phyloP scores from a whole-genome alignment of 1,139 yeast genomes.

The Pichia sp. region DNA sequence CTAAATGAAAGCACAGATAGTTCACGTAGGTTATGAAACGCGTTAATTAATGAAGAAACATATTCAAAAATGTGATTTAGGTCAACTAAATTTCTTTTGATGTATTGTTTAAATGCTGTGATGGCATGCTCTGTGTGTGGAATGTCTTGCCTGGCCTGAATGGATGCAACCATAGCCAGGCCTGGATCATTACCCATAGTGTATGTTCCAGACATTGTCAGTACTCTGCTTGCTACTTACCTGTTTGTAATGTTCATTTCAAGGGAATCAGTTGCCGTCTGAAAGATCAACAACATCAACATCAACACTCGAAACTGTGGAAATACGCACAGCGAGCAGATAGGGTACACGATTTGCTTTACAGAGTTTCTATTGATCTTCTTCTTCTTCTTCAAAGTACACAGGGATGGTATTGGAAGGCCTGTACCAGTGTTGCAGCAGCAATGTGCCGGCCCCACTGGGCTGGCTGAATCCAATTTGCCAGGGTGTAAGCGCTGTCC shows the following conservation, averaged over 20 bases:
- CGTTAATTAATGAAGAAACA: slow-evolving; percentile 50
- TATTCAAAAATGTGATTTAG: slow-evolving; percentile 47
- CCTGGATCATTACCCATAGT: slow-evolving; percentile 2
- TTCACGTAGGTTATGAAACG: slow-evolving; percentile 35
- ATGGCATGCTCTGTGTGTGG: slow-evolving; percentile 7
- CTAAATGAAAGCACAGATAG: slow-evolving; percentile 48
- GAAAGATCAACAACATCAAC: too few species aligned
- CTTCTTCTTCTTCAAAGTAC: slow-evolving; percentile 29
- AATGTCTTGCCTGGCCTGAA: slow-evolving; percentile 1
- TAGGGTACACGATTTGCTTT: too few species aligned
- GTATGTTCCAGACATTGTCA: background rate
- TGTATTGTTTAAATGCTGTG: slow-evolving; percentile 30
- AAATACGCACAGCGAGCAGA: too few species aligned
- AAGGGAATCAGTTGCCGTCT: too few species aligned
- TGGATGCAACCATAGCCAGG: slow-evolving; percentile 6
- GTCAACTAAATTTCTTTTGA: slow-evolving; percentile 61
- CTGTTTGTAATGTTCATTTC: too few species aligned
- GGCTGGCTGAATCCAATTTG: slow-evolving; percentile 71
- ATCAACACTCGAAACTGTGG: too few species aligned
- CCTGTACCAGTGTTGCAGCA: slow-evolving; percentile 47
- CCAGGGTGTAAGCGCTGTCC: slow-evolving; percentile 36
- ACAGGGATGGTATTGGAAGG: slow-evolving; percentile 49
- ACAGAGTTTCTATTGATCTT: background rate
- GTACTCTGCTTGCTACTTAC: too few species aligned
- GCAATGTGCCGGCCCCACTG: slow-evolving; percentile 50